Conservation (phyloP, 1,284 basidiomycete genomes). For the Microbotryomycetes sp. region DNA sequence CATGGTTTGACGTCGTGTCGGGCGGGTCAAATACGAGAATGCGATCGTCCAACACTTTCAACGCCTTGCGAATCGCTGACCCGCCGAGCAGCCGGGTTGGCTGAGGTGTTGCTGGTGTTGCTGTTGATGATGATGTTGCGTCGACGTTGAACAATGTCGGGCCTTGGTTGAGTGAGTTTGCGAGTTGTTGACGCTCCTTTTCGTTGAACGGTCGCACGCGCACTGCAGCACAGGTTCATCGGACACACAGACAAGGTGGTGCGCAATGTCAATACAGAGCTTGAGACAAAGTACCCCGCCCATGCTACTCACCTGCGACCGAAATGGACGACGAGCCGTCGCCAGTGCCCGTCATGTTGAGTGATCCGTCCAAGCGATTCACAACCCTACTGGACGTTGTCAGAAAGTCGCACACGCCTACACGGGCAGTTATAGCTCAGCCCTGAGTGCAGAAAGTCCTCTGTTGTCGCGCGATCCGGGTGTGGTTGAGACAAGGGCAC, state of each 20-base stretch:
- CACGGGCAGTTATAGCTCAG: too few species aligned
- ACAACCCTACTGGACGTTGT: too few species aligned
- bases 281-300: not conserved
- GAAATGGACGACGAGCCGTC: slow-evolving; percentile 55
- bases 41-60: slow-evolving; percentile 48
- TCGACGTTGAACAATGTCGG: slow-evolving; percentile 25
- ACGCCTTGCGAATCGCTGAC: slow-evolving; percentile 56
- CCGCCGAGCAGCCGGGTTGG: slow-evolving; percentile 53
- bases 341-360: slow-evolving; percentile 8
- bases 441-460: too few species aligned
- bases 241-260: not conserved
- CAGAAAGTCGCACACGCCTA: too few species aligned
- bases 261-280: not conserved
- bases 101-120: slow-evolving; percentile 44
- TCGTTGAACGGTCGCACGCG: slow-evolving; percentile 80
- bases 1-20: slow-evolving; percentile 60
- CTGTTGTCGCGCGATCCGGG: too few species aligned
- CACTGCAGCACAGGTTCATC: slow-evolving; percentile 50
- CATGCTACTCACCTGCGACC: slow-evolving; percentile 59
- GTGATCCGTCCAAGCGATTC: too few species aligned
- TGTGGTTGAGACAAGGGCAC: too few species aligned
- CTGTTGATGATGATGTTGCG: not conserved
- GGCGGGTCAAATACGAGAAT: slow-evolving; percentile 88
- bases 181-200: slow-evolving; percentile 70
- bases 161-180: slow-evolving; percentile 17